Evolutionary conservation across 441 rosid genomes (phyloP).

Genomic region (Hura crepitans): DNA sequence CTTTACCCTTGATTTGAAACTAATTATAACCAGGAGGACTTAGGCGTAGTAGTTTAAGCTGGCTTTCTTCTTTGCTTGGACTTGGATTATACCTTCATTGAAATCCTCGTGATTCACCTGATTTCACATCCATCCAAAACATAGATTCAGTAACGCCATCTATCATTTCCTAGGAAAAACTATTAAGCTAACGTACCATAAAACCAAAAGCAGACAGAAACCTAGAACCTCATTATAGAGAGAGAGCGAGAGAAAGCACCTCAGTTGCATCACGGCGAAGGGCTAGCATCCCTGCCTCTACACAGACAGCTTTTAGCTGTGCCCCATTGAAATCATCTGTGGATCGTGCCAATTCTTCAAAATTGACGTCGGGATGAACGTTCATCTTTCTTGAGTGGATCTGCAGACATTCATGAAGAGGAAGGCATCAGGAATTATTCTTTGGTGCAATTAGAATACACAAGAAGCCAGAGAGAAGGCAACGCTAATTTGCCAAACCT

Average conservation of each 20-base stretch:
- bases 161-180: not conserved
- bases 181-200: not conserved
- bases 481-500: conserved; percentile 35
- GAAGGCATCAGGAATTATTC: not conserved
- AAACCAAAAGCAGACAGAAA: not conserved
- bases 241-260: conserved; percentile 36
- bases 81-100: conserved; percentile 95
- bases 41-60: conserved; percentile 89
- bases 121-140: conserved; percentile 13
- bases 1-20: not conserved
- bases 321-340: conserved; percentile 98
- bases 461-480: not conserved
- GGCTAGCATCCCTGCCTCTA: conserved; percentile 98
- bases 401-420: conserved; percentile 33
- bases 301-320: conserved; percentile 93
- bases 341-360: conserved; percentile 95
- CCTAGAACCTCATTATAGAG: conserved; percentile 1
- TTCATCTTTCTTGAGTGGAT: conserved; percentile 99
- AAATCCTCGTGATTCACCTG: conserved; percentile 96
- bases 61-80: conserved; percentile 96
- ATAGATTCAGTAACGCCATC: conserved; percentile 10
- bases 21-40: not conserved
- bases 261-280: conserved; percentile 97
- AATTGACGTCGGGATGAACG: conserved; percentile 88
- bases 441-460: not conserved